Percentiles rank a stretch among this genome's conserved stretches.
Evolutionary conservation across 1,139 yeast genomes (phyloP).

Genomic region (Scheffersomyces parashehatae): DNA sequence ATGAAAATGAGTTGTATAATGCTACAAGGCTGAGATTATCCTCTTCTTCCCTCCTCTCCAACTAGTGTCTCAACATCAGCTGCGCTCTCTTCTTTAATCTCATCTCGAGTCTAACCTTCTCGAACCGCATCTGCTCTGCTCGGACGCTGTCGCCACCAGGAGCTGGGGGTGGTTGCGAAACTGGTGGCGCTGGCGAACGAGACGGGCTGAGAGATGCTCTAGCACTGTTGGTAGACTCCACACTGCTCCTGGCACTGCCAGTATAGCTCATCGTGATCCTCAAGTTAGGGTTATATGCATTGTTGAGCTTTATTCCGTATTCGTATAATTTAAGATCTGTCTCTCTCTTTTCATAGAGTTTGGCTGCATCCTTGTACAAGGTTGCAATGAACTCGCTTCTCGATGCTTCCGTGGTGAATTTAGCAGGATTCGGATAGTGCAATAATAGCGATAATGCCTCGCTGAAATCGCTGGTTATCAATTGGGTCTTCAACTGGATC

Average conservation of each 20-base stretch:
- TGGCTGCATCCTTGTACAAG: conserved; percentile 32
- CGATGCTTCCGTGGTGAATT: conserved; percentile 10
- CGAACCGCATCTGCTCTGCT: conserved; percentile 43
- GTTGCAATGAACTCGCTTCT: conserved; percentile 20
- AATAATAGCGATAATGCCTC: conserved; percentile 59
- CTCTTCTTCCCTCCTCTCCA: background rate
- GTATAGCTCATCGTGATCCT: conserved; percentile 34
- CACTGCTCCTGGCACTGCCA: conserved; percentile 18
- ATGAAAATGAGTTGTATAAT: too few relatives aligned
- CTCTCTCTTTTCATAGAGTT: conserved; percentile 27
- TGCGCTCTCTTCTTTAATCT: conserved; percentile 46
- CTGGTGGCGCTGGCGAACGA: conserved; percentile 12
- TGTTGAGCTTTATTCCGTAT: conserved; percentile 37
- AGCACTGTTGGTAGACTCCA: conserved; percentile 12
- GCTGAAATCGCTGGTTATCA: conserved; percentile 59
- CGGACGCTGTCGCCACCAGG: conserved; percentile 16
- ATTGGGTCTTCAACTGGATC: conserved; percentile 49
- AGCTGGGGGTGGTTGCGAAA: conserved; percentile 11
- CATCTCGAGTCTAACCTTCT: conserved; percentile 45
- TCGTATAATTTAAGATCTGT: conserved; percentile 45
- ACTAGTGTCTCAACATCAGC: conserved; percentile 27
- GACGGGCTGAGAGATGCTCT: conserved; percentile 11
- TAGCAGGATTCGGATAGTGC: conserved; percentile 52
- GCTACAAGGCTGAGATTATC: too few relatives aligned
- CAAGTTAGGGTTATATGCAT: conserved; percentile 36